Base-by-base conservation (phyloP, 495 filamentous ascomycete species). In the Wilcoxina mikolae region DNA sequence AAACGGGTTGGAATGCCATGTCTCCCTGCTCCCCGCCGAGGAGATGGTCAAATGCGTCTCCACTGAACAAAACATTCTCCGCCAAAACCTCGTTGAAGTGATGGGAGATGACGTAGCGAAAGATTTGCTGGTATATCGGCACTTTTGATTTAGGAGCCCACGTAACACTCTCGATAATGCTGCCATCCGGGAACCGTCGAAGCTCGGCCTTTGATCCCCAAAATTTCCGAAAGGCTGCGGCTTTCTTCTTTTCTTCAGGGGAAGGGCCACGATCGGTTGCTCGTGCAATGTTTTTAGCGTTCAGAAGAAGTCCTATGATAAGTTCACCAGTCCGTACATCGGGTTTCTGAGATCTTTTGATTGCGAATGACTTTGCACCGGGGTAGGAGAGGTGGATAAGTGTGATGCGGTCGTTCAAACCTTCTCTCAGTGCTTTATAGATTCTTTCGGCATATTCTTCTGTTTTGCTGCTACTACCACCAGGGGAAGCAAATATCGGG, bases 211-310 rank as follows among this genome's bases (percentile, higher is more conserved):
- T 84, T 3, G 82, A 75, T 4, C 83, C 83, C 83, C 83, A 87
- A 63, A 87, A 86, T 26, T 75, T 71, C n/a, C 80, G 79, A 56
- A 83, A 87, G 23, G 69, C 71, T 5, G 78, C 76, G 28, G 82
- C 78, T 58, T 79, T 76, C 53, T 77, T 75, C 65, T 80, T 87
- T 45, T 87, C 74, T 65, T 95, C 86, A 3, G 85, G 85, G 0
- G 80, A 65, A 1, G 91, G 91, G 2, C 91, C 91, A 61, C 86
- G 82, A 60, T 98, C 91, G 41, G 95, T 81, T 20, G 76, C 72
- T 20, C 88, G 80, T 42, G 74, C 69, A 50, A 80, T 78, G 60
- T 87, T 83, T 9, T 74, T 71, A 1, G 83, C 72, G 64, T 95
- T 73, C 28, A 93, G 76, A 17, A 84, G 62, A 29, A 98, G 70